Percentiles rank a stretch among this genome's conserved stretches.
Conservation (phyloP, 2,329 filamentous ascomycete genomes). For the Penicillium sp. region DNA sequence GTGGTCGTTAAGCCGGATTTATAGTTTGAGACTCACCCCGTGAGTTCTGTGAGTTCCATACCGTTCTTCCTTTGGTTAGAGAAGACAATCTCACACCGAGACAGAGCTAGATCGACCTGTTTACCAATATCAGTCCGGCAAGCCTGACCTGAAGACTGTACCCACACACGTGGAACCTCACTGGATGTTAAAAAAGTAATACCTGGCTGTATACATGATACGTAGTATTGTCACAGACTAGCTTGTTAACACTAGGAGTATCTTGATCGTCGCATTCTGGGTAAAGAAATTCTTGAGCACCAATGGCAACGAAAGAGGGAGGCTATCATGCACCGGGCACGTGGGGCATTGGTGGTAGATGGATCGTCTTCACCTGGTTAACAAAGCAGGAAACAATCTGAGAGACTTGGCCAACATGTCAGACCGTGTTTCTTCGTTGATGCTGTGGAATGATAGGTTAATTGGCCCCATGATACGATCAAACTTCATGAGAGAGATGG, state of each 20-base stretch:
- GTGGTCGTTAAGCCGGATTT: not conserved
- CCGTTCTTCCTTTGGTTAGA: not conserved
- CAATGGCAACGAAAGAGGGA: not conserved
- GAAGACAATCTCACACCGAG: not conserved
- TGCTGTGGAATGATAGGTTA: not conserved
- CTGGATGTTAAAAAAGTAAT: not conserved
- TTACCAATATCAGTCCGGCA: not conserved
- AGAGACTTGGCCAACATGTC: not conserved
- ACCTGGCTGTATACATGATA: not conserved
- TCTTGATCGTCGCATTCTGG: not conserved
- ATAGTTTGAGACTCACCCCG: not conserved
- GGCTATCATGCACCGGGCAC: not conserved
- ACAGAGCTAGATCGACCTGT: not conserved
- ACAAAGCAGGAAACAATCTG: not conserved
- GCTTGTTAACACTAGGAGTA: not conserved
- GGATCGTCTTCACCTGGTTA: not conserved
- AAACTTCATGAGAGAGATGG: not conserved
- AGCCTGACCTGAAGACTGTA: not conserved
- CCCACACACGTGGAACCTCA: not conserved
- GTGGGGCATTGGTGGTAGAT: not conserved
- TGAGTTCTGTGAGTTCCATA: not conserved
- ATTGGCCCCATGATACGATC: not conserved
- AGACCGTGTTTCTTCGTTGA: not conserved
- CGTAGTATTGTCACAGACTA: not conserved
- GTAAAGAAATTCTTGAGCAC: not conserved